These are phyloP conservation scores for Ziziphus jujuba DNA, from an alignment of 306 rosid species.

Conservation along the genomic window DNA sequence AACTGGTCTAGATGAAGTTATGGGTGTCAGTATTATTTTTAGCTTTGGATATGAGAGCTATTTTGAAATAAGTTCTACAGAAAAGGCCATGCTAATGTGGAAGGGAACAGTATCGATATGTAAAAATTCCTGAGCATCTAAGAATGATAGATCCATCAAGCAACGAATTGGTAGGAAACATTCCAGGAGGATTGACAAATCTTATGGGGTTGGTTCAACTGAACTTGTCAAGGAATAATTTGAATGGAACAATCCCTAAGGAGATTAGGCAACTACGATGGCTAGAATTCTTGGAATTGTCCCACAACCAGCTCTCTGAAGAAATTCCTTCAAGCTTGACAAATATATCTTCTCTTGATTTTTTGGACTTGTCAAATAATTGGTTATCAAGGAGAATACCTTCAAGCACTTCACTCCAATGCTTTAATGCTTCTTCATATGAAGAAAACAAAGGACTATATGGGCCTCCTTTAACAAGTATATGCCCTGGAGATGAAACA, in stretches of 20 bases:
- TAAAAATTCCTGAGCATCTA: neutral
- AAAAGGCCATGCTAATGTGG: neutral
- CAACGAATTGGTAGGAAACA: neutral
- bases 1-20: no score
- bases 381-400: neutral
- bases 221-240: neutral
- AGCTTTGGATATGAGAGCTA: no score
- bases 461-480: slow-evolving; percentile 25
- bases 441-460: slow-evolving; percentile 8
- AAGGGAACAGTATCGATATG: neutral
- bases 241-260: neutral
- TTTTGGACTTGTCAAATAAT: neutral
- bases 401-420: slow-evolving; percentile 26
- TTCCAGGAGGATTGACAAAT: neutral
- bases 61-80: no score
- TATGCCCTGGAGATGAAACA: neutral
- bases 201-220: neutral
- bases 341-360: neutral
- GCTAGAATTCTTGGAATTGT: neutral
- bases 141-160: neutral
- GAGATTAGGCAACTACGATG: neutral
- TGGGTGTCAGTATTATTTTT: no score
- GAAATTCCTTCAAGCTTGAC: neutral
- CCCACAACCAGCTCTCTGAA: neutral
- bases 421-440: slow-evolving; percentile 10